Evolutionary conservation across 2,329 filamentous ascomycete species (phyloP).

Genomic region (Helotiales sp.): DNA sequence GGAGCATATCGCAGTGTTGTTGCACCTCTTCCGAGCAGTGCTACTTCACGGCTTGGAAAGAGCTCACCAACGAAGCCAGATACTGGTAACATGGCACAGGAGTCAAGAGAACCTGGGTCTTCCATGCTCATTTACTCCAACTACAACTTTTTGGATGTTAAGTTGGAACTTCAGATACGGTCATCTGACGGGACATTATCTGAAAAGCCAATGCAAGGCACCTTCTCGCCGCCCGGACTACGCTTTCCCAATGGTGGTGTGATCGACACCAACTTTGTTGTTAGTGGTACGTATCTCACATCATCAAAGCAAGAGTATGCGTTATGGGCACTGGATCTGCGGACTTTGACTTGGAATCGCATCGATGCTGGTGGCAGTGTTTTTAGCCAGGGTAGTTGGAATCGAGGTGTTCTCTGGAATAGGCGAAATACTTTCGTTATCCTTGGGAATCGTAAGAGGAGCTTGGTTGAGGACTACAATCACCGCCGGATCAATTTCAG

Average conservation of each 20-base stretch:
- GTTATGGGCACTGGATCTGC: conserved; percentile 90
- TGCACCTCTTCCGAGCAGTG: conserved; percentile 74
- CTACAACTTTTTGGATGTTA: conserved; percentile 98
- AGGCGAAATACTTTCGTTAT: conserved; percentile 95
- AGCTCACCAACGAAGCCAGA: conserved; percentile 49
- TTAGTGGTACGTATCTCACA: conserved; percentile 95
- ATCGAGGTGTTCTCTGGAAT: conserved; percentile 91
- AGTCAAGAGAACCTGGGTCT: conserved; percentile 62
- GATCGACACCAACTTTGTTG: conserved; percentile 94
- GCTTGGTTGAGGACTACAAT: conserved; percentile 96
- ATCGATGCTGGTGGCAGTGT: conserved; percentile 95
- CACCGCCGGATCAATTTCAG: conserved; percentile 97
- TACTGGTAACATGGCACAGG: conserved; percentile 51
- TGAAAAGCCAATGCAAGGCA: conserved; percentile 87
- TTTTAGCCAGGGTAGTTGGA: conserved; percentile 98
- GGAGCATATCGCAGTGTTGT: conserved; percentile 97
- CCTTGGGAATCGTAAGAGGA: conserved; percentile 89
- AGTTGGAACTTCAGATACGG: conserved; percentile 89
- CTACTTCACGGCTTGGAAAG: conserved; percentile 69
- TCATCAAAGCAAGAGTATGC: conserved; percentile 99
- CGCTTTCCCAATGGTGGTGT: conserved; percentile 96
- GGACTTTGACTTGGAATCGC: conserved; percentile 88
- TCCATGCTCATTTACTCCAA: conserved; percentile 98
- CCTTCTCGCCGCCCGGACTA: conserved; percentile 86
- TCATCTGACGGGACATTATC: conserved; percentile 80